phyloP scores from a whole-genome alignment of 768 basidiomycete genomes.

The Amanita inopinata region DNA sequence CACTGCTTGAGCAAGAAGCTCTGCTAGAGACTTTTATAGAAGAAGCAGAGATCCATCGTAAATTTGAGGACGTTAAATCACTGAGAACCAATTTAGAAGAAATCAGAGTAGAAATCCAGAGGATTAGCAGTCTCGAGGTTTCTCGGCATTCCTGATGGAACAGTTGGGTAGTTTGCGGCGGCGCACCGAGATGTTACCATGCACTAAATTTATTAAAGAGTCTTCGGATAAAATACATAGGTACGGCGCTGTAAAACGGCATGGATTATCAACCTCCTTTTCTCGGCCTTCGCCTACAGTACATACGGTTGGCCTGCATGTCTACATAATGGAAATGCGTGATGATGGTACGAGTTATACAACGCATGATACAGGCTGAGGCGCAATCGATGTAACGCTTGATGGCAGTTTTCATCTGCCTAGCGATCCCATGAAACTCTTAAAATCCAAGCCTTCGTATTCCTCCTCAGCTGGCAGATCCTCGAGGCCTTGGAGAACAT shows the following conservation, averaged over 20 bases:
- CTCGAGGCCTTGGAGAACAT: constrained; percentile 80
- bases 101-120: constrained; percentile 77
- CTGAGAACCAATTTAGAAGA: constrained; percentile 73
- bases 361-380: background rate
- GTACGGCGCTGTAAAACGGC: too few relatives aligned
- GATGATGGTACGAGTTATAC: background rate
- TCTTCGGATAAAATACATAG: too few relatives aligned
- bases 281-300: too few relatives aligned
- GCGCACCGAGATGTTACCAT: too few relatives aligned
- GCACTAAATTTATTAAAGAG: too few relatives aligned
- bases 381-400: background rate
- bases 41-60: constrained; percentile 82
- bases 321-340: too few relatives aligned
- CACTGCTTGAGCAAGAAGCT: constrained; percentile 89
- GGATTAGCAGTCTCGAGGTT: constrained; percentile 31
- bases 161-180: too few relatives aligned
- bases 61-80: constrained; percentile 92
- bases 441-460: constrained; percentile 79
- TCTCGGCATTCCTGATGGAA: background rate
- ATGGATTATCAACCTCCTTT: too few relatives aligned
- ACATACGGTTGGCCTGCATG: too few relatives aligned
- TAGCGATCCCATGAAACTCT: constrained; percentile 83
- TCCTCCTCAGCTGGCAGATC: constrained; percentile 90
- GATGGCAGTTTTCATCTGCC: constrained; percentile 32
- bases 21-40: constrained; percentile 84